A percentile compares a stretch with the other conserved stretches of the same genome.
These are phyloP conservation scores for Bonia amplexicaulis DNA, from an alignment of 176 grass and related monocot species.

Conservation along the genomic window DNA sequence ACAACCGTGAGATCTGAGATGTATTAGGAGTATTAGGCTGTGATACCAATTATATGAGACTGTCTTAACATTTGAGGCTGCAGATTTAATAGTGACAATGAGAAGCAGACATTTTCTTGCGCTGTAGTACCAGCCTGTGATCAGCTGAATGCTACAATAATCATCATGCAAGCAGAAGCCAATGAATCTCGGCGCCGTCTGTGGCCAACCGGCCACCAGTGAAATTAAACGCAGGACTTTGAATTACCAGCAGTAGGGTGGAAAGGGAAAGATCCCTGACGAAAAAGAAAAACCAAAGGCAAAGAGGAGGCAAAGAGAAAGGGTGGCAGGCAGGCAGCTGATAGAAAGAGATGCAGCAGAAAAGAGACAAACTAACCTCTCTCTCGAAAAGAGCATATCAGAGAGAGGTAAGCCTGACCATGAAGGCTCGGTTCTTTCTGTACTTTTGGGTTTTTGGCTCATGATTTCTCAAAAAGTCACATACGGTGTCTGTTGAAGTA, in stretches of 20 bases:
- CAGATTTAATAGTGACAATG: not conserved
- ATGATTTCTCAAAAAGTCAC: too few species aligned
- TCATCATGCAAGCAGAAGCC: not conserved
- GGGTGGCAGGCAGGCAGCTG: constrained; percentile 6
- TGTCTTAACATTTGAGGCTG: not conserved
- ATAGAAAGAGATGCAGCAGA: constrained; percentile 15
- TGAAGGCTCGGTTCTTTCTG: not conserved
- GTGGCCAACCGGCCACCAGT: not conserved
- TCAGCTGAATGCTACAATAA: not conserved
- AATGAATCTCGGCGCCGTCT: not conserved
- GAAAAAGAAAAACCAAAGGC: not conserved
- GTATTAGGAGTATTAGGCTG: too few species aligned
- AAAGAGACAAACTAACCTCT: not conserved
- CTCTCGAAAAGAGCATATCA: not conserved
- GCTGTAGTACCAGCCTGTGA: not conserved
- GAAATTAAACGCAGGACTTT: not conserved
- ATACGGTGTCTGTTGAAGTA: too few species aligned
- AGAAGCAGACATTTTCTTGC: not conserved
- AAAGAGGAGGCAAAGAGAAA: constrained; percentile 16
- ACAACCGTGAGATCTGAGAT: too few species aligned
- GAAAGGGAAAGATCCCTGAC: constrained; percentile 26
- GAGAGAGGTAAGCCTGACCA: not conserved
- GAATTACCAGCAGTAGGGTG: not conserved
- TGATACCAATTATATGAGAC: too few species aligned
- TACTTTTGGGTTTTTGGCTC: too few species aligned